A percentile compares a stretch with the other conserved stretches of the same genome.
Conservation (phyloP, 2,329 filamentous ascomycete species). For the Botrytis fragariae region DNA sequence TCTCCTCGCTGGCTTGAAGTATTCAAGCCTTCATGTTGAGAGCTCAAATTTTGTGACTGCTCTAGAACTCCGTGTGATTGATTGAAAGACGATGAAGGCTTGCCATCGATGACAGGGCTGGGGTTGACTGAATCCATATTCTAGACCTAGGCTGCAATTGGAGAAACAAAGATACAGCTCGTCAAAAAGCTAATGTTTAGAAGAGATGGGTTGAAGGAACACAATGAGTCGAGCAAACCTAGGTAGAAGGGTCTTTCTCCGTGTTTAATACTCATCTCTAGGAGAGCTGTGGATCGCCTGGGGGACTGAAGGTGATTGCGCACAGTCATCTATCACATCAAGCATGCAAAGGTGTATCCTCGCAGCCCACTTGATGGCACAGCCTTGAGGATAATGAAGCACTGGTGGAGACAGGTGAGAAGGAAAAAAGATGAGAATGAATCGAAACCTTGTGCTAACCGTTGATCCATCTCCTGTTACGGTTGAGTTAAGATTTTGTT, state of each 20-base stretch:
- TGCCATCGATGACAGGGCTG: conserved; percentile 2
- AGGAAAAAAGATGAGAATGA: conserved; percentile 1
- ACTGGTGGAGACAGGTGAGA: background rate
- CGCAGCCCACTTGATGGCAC: background rate
- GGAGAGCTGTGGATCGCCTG: conserved; percentile 3
- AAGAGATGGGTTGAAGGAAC: background rate
- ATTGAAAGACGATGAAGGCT: background rate
- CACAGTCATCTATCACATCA: conserved; percentile 14
- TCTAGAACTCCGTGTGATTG: background rate
- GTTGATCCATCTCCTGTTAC: conserved; percentile 5
- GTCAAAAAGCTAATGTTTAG: background rate
- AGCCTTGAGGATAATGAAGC: background rate
- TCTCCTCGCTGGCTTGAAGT: background rate
- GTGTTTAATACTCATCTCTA: conserved; percentile 9
- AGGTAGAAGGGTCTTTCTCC: conserved; percentile 2
- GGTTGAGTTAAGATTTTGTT: background rate
- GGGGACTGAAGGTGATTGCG: background rate
- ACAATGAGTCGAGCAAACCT: background rate
- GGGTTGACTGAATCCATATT: background rate
- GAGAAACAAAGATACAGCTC: background rate
- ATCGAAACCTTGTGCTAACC: conserved; percentile 2
- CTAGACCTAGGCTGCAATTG: background rate
- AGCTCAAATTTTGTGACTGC: background rate
- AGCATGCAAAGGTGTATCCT: background rate
- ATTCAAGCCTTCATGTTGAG: background rate